Evolutionary conservation across 371 early-diverging fungal species (phyloP).

Genomic region (Capillidium heterosporum): DNA sequence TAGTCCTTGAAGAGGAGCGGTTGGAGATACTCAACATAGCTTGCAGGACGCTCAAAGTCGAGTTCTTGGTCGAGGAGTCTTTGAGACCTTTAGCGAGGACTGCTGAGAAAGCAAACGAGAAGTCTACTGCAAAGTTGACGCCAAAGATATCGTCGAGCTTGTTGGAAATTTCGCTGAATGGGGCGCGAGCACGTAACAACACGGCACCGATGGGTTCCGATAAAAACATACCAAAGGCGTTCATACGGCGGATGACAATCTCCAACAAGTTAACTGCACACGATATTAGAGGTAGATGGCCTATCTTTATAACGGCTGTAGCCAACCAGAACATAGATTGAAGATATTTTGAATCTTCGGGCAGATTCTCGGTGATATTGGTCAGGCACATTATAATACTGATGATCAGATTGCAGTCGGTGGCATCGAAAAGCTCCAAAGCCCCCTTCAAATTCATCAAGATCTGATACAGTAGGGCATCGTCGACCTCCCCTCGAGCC

Average conservation of each 20-base stretch:
- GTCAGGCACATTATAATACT: constrained; percentile 77
- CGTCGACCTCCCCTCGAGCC: constrained; percentile 70
- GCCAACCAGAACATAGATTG: constrained; percentile 79
- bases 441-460: constrained; percentile 71
- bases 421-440: constrained; percentile 62
- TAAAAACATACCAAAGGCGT: constrained; percentile 48
- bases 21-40: constrained; percentile 53
- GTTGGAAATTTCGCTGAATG: constrained; percentile 24
- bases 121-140: constrained; percentile 66
- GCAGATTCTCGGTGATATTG: constrained; percentile 64
- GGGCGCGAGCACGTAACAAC: constrained; percentile 49
- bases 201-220: constrained; percentile 40
- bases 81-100: constrained; percentile 67
- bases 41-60: constrained; percentile 46
- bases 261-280: constrained; percentile 50
- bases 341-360: constrained; percentile 59
- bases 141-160: constrained; percentile 55
- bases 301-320: constrained; percentile 65
- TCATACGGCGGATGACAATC: constrained; percentile 51
- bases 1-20: constrained; percentile 17
- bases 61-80: constrained; percentile 47
- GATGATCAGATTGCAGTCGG: constrained; percentile 50
- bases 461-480: constrained; percentile 74
- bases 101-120: constrained; percentile 69
- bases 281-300: constrained; percentile 54